Base-by-base conservation (phyloP, 1,284 basidiomycete species). In the Leucoagaricus sp. region DNA sequence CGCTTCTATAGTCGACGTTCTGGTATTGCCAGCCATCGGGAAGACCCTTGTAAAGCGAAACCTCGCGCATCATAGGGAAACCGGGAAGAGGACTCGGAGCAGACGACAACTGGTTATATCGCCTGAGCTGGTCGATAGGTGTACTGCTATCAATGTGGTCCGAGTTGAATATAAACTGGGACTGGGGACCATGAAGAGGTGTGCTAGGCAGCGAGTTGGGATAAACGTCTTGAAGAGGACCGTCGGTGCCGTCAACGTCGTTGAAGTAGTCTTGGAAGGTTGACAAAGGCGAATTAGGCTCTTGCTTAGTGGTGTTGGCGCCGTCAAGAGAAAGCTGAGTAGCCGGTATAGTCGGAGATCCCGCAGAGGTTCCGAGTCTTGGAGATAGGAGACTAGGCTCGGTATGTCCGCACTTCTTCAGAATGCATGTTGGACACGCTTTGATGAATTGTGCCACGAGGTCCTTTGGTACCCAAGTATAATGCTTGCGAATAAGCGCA, bases 381-480 rank as follows among this genome's bases (percentile, higher is more conserved):
- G 44, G 44, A 17, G 36, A 60, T 38, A 42, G 17, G 23, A 51
- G 28, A 13, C 26, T 44, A 19, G 31, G n/a, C 26, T 57, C 55
- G 10, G 55, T 25, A n/a, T 61, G 65, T 17, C 74, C 72, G 29
- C 67, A 71, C 56, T 72, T 75, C 63, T 73, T 77, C 59, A 68
- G 58, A 57, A 71, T 75, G 62, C 91, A 93, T 9, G 86, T 85
- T 8, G 89, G 89, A 66, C 90, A 93, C 25, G 78, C 78, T 66
- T 85, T 85, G 66, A 92, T 84, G 65, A 91, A 93, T 57, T 82
- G 81, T 7, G 87, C 81, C 49, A 91, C 82, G 48, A 93, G 82
- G 64, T 87, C 87, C 70, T 90, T 91, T 13, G 91, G 90, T 41
- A 93, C 81, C 85, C 88, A 92, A 9, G 87, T 85, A 67, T 90